phyloP scores from a whole-genome alignment of 192 early-diverging fungal species.

The Coemansia sp. region DNA sequence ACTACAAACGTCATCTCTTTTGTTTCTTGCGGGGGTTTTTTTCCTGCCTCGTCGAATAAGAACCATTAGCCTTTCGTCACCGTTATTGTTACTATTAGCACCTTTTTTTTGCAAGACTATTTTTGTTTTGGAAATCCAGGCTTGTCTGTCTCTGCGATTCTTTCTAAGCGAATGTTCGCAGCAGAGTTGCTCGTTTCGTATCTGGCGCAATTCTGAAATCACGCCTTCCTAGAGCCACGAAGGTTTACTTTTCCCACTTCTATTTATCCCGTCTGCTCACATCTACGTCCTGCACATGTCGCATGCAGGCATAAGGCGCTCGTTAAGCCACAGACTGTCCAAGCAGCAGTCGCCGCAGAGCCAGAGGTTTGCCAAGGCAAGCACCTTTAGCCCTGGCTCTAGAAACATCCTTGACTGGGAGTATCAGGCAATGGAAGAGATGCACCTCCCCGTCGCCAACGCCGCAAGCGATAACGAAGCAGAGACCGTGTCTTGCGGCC shows the following conservation, averaged over 20 bases:
- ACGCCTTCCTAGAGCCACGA: background rate
- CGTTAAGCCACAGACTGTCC: slow-evolving; percentile 5
- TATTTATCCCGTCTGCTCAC: background rate
- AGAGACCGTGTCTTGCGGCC: background rate
- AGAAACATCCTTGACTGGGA: slow-evolving; percentile 6
- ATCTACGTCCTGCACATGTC: background rate
- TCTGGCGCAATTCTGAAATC: background rate
- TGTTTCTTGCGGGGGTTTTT: too few species aligned
- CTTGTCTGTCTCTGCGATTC: background rate
- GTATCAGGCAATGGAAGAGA: slow-evolving; percentile 3
- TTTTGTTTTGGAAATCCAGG: background rate
- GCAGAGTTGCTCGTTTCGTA: background rate
- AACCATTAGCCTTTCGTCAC: too few species aligned
- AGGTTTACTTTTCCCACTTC: too few species aligned
- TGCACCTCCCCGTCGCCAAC: background rate
- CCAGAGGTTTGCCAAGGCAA: slow-evolving; percentile 1
- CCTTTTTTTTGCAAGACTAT: too few species aligned
- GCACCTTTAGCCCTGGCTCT: slow-evolving; percentile 1
- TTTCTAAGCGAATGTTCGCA: background rate
- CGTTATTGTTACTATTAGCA: background rate
- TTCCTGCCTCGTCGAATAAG: too few species aligned
- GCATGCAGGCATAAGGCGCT: background rate
- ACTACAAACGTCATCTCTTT: too few species aligned
- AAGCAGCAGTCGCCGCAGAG: background rate
- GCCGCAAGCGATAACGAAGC: slow-evolving; percentile 2